Evolutionary conservation across 768 basidiomycete genomes (phyloP).

Genomic region (Lactarius evosmus): DNA sequence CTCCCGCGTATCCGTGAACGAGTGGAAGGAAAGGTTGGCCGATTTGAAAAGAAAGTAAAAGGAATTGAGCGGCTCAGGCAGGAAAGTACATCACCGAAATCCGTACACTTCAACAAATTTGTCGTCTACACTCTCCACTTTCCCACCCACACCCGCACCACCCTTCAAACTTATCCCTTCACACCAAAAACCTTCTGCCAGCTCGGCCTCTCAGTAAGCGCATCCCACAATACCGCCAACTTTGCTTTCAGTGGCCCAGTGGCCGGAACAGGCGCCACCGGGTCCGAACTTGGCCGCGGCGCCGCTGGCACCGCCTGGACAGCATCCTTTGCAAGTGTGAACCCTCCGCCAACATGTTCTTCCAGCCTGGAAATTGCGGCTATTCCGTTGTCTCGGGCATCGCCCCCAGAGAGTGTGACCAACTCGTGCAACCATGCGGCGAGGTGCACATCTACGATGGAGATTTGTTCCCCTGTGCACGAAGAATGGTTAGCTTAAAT

Average conservation of each 20-base stretch:
- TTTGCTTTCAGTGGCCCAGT: slow-evolving; percentile 29
- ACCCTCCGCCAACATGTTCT: slow-evolving; percentile 46
- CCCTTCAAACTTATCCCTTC: not conserved
- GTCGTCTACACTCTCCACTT: not conserved
- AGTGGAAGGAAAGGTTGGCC: slow-evolving; percentile 5
- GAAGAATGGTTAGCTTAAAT: not conserved
- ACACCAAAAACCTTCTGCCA: slow-evolving; percentile 62
- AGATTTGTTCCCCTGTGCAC: slow-evolving; percentile 76
- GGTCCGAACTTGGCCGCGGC: slow-evolving; percentile 28
- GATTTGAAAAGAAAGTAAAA: not conserved
- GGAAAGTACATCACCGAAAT: not conserved
- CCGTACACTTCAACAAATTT: not conserved
- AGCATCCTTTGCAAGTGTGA: slow-evolving; percentile 38
- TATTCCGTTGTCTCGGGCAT: slow-evolving; percentile 48
- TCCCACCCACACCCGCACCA: not conserved
- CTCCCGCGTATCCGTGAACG: not conserved
- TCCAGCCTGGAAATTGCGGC: slow-evolving; percentile 51
- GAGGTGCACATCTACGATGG: slow-evolving; percentile 77
- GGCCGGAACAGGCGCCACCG: not conserved
- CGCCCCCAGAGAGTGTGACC: slow-evolving; percentile 55
- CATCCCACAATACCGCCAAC: slow-evolving; percentile 71
- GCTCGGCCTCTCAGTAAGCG: slow-evolving; percentile 58
- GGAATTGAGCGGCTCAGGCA: not conserved
- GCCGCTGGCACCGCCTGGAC: slow-evolving; percentile 10
- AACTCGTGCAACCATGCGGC: slow-evolving; percentile 70